Evolutionary conservation across 2,329 filamentous ascomycete species (phyloP).

Genomic region (Aspergillus phoenicis): DNA sequence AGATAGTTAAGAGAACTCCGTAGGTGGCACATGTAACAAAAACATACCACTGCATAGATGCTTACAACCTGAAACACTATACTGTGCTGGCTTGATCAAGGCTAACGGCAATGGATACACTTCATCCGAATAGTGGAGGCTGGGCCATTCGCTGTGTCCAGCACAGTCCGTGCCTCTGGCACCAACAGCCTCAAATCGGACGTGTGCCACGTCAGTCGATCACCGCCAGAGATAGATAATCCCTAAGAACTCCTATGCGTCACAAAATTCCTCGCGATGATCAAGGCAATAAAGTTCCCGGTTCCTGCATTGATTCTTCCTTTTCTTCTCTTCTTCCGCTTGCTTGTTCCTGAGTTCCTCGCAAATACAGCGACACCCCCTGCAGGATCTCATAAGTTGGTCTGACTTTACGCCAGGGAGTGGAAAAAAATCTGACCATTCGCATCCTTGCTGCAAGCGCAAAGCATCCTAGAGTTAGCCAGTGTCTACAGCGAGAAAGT

Average conservation of each 20-base stretch:
- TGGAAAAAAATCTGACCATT: background rate
- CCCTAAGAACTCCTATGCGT: slow-evolving; percentile 4
- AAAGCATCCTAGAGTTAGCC: background rate
- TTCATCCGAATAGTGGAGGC: slow-evolving; percentile 2
- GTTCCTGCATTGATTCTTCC: slow-evolving; percentile 15
- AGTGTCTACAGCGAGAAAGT: background rate
- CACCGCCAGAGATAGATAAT: slow-evolving; percentile 5
- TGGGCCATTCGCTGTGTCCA: slow-evolving; percentile 3
- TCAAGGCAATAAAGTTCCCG: slow-evolving; percentile 11
- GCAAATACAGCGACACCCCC: background rate
- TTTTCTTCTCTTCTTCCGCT: background rate
- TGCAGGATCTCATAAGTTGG: background rate
- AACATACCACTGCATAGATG: background rate
- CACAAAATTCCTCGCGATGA: background rate
- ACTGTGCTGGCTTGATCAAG: background rate
- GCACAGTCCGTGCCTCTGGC: slow-evolving; percentile 5
- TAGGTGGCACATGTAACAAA: no score
- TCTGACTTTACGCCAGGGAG: background rate
- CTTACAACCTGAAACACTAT: background rate
- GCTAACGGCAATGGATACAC: background rate
- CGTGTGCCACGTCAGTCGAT: slow-evolving; percentile 16
- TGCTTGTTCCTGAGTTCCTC: background rate
- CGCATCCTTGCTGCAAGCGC: background rate
- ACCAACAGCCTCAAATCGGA: slow-evolving; percentile 9
- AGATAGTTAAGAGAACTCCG: background rate